Conservation (phyloP, 306 rosid species). For the Herpetospermum pedunculosum region DNA sequence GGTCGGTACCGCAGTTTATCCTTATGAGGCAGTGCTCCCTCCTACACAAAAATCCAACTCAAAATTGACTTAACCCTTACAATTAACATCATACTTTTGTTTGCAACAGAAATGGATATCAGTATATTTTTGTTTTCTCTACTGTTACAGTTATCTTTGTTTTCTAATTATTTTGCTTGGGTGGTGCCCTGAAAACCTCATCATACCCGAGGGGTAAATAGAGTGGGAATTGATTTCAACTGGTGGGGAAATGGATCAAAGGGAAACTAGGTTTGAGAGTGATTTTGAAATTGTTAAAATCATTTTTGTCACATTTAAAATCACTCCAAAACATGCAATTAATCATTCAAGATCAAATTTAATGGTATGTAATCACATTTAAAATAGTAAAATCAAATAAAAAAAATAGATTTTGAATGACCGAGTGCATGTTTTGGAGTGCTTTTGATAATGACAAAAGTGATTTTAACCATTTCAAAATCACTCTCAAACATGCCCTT, state of each 20-base stretch:
- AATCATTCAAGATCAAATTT: too few species aligned
- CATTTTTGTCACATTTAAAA: too few species aligned
- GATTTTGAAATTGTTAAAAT: too few species aligned
- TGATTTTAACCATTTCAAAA: too few species aligned
- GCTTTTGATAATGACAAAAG: too few species aligned
- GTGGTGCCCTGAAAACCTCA: not conserved
- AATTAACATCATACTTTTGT: not conserved
- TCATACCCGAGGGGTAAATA: not conserved
- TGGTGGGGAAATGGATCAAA: not conserved
- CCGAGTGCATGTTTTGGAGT: too few species aligned
- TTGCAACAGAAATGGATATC: not conserved
- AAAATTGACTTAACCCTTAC: not conserved
- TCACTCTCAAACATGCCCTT: not conserved
- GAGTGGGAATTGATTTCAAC: not conserved
- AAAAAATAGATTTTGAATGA: too few species aligned
- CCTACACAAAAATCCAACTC: conserved; percentile 28
- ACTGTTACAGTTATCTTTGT: not conserved
- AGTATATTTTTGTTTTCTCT: not conserved
- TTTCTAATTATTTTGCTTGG: not conserved
- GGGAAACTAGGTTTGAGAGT: too few species aligned
- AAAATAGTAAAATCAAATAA: too few species aligned
- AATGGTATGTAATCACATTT: too few species aligned
- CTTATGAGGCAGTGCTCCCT: conserved; percentile 63
- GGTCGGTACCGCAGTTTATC: conserved; percentile 44
- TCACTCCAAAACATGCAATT: too few species aligned